phyloP scores from a whole-genome alignment of 805 yeast species.

The Yarrowia sp. region DNA sequence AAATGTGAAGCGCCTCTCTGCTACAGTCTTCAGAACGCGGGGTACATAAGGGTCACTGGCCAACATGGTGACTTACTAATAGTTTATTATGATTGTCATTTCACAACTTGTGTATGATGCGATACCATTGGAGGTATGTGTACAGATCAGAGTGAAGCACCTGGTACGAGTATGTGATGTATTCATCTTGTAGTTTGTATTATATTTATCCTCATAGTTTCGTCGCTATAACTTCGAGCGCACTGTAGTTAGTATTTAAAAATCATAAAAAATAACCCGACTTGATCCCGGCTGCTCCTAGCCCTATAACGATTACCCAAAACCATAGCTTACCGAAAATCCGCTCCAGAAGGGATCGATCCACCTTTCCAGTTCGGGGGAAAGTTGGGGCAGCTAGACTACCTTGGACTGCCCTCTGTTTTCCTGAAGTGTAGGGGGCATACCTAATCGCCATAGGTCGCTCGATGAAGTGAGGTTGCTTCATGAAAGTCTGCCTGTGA shows the following conservation, averaged over 20 bases:
- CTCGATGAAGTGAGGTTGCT: conserved; percentile 65
- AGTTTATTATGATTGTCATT: background rate
- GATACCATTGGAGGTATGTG: too few relatives aligned
- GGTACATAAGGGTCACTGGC: background rate
- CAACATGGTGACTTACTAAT: background rate
- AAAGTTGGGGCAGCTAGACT: background rate
- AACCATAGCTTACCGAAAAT: conserved; percentile 19
- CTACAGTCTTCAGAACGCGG: background rate
- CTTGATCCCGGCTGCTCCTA: background rate
- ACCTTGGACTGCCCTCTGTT: background rate
- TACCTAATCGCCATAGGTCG: conserved; percentile 54
- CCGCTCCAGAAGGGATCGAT: background rate
- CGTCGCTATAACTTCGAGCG: background rate
- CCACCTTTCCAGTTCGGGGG: conserved; percentile 1
- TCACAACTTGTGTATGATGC: too few relatives aligned
- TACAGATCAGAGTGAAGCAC: too few relatives aligned
- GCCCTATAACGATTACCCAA: background rate
- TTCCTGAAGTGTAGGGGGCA: conserved; percentile 49
- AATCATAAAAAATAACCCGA: background rate
- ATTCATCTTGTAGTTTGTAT: too few relatives aligned
- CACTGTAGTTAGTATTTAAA: background rate
- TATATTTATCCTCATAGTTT: too few relatives aligned
- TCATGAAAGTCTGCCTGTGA: conserved; percentile 64
- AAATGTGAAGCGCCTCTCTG: background rate
- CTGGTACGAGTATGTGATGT: too few relatives aligned